These are phyloP conservation scores for Glycine soja DNA, from an alignment of 306 rosid genomes.

Conservation along the genomic window DNA sequence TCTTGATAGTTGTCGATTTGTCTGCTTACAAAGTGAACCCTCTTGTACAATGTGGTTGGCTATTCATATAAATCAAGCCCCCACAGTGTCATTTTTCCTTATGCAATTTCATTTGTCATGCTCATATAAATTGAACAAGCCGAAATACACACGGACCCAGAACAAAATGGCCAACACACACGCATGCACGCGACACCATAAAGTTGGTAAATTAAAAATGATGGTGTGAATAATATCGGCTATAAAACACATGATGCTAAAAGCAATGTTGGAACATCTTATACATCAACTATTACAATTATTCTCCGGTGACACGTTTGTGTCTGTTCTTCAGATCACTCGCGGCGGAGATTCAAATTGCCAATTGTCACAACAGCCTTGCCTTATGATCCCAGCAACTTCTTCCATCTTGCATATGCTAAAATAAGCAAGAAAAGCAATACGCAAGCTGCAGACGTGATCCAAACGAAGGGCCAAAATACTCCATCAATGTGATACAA, in stretches of 20 bases:
- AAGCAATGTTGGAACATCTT: slow-evolving; percentile 21
- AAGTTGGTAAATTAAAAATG: neutral
- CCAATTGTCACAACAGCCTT: slow-evolving; percentile 39
- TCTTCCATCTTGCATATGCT: slow-evolving; percentile 94
- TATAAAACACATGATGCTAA: slow-evolving; percentile 5
- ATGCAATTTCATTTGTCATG: neutral
- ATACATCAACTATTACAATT: slow-evolving; percentile 6
- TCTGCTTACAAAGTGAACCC: slow-evolving; percentile 8
- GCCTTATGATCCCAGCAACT: slow-evolving; percentile 79
- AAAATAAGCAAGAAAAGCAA: slow-evolving; percentile 69
- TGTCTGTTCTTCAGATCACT: slow-evolving; percentile 25
- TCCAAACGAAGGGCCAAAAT: slow-evolving; percentile 64
- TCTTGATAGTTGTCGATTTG: neutral
- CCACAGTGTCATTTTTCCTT: neutral
- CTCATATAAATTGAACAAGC: neutral
- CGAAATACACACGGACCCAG: neutral
- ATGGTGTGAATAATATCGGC: slow-evolving; percentile 10
- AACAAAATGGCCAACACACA: neutral
- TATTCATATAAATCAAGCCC: neutral
- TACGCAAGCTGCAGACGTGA: slow-evolving; percentile 52
- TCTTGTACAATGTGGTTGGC: neutral
- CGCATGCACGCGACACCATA: neutral
- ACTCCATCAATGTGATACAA: slow-evolving; percentile 44
- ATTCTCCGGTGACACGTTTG: slow-evolving; percentile 4
- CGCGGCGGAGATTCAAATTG: neutral